A percentile compares a stretch with the other conserved stretches of the same genome.
phyloP scores from a whole-genome alignment of 495 filamentous ascomycete species.

The Penicillium arizonense region DNA sequence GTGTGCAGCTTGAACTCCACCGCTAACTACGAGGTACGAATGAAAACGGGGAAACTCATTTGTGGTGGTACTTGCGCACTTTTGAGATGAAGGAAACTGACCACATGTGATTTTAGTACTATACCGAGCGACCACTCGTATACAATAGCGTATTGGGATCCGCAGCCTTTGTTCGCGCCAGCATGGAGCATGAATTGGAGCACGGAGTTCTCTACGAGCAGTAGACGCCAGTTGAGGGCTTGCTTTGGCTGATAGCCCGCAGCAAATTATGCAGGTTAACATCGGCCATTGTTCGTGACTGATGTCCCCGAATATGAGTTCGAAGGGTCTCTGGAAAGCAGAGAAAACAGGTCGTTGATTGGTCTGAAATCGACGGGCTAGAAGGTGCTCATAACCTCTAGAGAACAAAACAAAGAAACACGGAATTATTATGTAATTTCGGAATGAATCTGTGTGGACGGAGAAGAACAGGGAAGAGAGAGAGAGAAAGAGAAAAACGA shows the following conservation, averaged over 20 bases:
- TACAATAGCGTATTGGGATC: slow-evolving; percentile 47
- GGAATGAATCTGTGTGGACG: too few relatives aligned
- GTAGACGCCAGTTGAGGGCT: neutral
- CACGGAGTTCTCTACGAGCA: neutral
- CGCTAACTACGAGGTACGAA: slow-evolving; percentile 45
- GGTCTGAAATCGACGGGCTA: too few relatives aligned
- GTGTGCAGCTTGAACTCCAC: slow-evolving; percentile 54
- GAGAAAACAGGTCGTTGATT: too few relatives aligned
- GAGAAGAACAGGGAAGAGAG: too few relatives aligned
- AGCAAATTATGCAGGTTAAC: neutral
- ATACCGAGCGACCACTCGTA: slow-evolving; percentile 40
- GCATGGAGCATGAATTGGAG: slow-evolving; percentile 41
- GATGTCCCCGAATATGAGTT: neutral
- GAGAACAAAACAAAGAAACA: too few relatives aligned
- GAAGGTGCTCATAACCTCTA: neutral
- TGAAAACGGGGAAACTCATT: slow-evolving; percentile 1
- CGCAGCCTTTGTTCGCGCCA: slow-evolving; percentile 48
- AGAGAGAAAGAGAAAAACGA: too few relatives aligned
- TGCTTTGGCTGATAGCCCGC: neutral
- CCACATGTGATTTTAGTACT: slow-evolving; percentile 38
- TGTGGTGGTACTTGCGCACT: slow-evolving; percentile 4
- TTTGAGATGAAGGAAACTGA: slow-evolving; percentile 5
- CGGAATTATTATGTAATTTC: too few relatives aligned
- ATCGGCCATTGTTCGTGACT: neutral
- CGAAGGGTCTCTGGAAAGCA: too few relatives aligned